Conservation (phyloP, 345 rosid species). For the Toxicodendron radicans region DNA sequence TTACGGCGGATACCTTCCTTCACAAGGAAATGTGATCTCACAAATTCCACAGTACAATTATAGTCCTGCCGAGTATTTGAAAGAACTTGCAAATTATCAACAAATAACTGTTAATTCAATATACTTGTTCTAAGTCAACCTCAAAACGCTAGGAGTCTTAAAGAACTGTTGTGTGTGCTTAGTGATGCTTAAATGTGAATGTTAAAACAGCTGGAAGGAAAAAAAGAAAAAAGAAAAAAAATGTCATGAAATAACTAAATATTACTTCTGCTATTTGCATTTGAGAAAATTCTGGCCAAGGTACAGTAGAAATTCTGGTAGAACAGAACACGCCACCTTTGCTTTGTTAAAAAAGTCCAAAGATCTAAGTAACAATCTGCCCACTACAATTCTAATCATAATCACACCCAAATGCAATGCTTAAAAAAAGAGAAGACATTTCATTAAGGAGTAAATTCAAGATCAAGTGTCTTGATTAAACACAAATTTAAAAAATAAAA, state of each 20-base stretch:
- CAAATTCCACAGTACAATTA: slow-evolving; percentile 80
- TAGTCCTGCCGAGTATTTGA: slow-evolving; percentile 59
- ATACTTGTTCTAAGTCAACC: not conserved
- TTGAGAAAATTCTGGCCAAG: not conserved
- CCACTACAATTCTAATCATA: slow-evolving; percentile 2
- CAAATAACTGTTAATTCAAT: not conserved
- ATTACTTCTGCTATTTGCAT: too few species aligned
- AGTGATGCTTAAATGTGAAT: not conserved
- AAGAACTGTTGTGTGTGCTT: not conserved
- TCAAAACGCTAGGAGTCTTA: not conserved
- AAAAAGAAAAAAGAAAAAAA: not conserved
- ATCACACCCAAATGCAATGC: not conserved
- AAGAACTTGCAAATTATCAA: slow-evolving; percentile 14
- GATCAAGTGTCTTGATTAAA: not conserved
- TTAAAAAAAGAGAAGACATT: not conserved
- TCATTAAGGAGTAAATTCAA: not conserved
- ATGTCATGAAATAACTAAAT: not conserved
- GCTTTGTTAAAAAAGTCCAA: slow-evolving; percentile 2
- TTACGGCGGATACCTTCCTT: slow-evolving; percentile 78
- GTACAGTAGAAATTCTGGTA: too few species aligned
- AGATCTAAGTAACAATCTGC: not conserved
- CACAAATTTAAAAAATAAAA: slow-evolving; percentile 2
- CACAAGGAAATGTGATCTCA: slow-evolving; percentile 95
- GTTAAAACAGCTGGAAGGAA: not conserved
- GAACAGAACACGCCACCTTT: not conserved